Evolutionary conservation across 805 yeast species (phyloP), one percentile per base, ranked within the genome.

Genomic region (Kuraishia cidri): DNA sequence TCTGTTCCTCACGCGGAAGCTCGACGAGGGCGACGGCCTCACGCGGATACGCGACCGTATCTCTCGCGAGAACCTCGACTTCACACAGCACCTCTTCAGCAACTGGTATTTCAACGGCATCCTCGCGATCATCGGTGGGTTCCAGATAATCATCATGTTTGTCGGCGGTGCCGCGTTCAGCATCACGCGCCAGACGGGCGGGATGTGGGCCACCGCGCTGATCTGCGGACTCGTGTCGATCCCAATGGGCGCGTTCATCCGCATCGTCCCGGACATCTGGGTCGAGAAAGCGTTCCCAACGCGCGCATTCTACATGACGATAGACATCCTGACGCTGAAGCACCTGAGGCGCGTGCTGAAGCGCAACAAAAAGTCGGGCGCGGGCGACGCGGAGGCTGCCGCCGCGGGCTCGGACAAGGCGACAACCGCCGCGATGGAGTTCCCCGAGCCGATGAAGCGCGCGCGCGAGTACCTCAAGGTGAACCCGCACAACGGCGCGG

Each of bases 101-200:
- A 92, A 92, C 55, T 74, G 73, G 64, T 87, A 84, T 56, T 92
- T 92, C 58, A 58, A 87, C 29, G 62, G 54, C 5, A 88, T 92
- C 45, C 75, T 81, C 15, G 46, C 55, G 3, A 64, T 92, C 30
- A 87, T 92, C 55, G 92, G 79, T 20, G 88, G 82, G 4, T 73
- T 77, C 58, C 98, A 92, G 61, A 64, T 87, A 3, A 56, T 90
- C 34, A 90, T 92, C 46, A 92, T 92, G 97, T 83, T 78, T 58
- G 90, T 85, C 41, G 99, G 99, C 34, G 98, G 99, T 35, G 83
- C 90, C 26, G 96, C 98, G 0, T 92, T 92, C 58, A 75, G 88
- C 6, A 69, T 88, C 42, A 74, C 73, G 2, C 69, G 79, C 40
- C 94, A 83, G 57, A 80, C 94, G 1, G 81, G 82, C 6, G 75